Conservation (phyloP, 768 basidiomycete genomes). For the Gymnopilus junonius region DNA sequence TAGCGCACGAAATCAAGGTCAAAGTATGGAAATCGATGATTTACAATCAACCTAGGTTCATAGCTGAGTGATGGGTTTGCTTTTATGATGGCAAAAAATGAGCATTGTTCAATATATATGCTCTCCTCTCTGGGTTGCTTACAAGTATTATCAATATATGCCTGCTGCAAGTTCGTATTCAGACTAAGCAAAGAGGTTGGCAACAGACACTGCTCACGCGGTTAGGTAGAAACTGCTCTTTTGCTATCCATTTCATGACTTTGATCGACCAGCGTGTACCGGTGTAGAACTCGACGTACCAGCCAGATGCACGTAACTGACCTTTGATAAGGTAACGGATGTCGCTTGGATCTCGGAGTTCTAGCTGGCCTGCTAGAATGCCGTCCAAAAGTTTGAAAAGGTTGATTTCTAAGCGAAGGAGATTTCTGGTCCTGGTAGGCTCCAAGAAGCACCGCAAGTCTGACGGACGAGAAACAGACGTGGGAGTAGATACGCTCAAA, state of each 20-base stretch:
- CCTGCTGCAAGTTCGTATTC: neutral
- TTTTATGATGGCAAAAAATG: neutral
- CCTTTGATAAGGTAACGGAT: slow-evolving; percentile 40
- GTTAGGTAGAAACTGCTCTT: slow-evolving; percentile 22
- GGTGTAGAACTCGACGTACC: slow-evolving; percentile 36
- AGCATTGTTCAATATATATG: neutral
- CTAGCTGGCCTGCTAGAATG: slow-evolving; percentile 43
- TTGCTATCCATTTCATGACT: slow-evolving; percentile 40
- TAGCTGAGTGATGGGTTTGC: neutral
- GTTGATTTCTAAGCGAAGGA: slow-evolving; percentile 20
- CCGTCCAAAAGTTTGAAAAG: slow-evolving; percentile 39
- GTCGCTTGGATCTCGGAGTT: slow-evolving; percentile 47
- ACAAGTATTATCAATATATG: neutral
- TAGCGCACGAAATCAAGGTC: slow-evolving; percentile 26
- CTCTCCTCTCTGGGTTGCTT: neutral
- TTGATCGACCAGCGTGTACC: slow-evolving; percentile 37
- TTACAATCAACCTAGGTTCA: neutral
- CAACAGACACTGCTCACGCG: slow-evolving; percentile 4
- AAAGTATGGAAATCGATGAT: neutral
- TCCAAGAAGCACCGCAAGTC: slow-evolving; percentile 38
- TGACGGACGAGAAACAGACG: slow-evolving; percentile 47
- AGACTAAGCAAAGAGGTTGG: neutral
- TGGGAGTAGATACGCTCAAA: slow-evolving; percentile 45
- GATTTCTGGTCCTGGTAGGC: neutral
- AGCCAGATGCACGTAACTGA: slow-evolving; percentile 39